Evolutionary conservation across 2,329 filamentous ascomycete species (phyloP).

Genomic region (Endothia cerciana): DNA sequence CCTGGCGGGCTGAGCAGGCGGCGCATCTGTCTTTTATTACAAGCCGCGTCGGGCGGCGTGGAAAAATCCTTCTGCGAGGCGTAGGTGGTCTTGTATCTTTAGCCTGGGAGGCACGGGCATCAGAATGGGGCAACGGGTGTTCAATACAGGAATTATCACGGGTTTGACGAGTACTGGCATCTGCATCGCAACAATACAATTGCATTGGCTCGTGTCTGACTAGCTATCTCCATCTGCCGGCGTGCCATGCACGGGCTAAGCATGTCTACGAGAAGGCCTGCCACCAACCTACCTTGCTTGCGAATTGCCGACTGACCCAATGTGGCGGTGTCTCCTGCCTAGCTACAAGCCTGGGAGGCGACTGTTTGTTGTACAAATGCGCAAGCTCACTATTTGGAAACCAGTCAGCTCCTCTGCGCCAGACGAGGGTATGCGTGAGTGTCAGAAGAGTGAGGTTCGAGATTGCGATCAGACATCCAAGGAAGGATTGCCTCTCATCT

Average conservation of each 20-base stretch:
- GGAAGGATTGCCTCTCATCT: constrained; percentile 73
- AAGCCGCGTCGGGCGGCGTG: not conserved
- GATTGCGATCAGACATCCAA: constrained; percentile 71
- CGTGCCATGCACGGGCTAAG: not conserved
- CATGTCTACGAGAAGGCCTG: not conserved
- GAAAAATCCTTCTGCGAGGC: constrained; percentile 3
- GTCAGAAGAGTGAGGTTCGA: constrained; percentile 10
- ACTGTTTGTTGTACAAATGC: not conserved
- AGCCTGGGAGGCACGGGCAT: not conserved
- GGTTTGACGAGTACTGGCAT: not conserved
- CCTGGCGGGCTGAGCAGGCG: not conserved
- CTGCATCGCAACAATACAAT: not conserved
- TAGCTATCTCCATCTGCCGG: not conserved
- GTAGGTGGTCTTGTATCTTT: constrained; percentile 2
- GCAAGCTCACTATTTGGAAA: not conserved
- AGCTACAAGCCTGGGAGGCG: not conserved
- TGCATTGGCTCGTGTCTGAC: not conserved
- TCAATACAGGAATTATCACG: not conserved
- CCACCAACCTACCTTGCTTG: too few species aligned
- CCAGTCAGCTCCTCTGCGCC: constrained; percentile 17
- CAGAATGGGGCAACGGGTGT: not conserved
- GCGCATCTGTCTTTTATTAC: not conserved
- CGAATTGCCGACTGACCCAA: too few species aligned
- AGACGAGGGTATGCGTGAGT: not conserved
- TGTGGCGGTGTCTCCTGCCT: not conserved